A percentile compares a stretch with the other conserved stretches of the same genome.
phyloP scores from a whole-genome alignment of 2,329 filamentous ascomycete genomes.

The Sclerotinia minor region DNA sequence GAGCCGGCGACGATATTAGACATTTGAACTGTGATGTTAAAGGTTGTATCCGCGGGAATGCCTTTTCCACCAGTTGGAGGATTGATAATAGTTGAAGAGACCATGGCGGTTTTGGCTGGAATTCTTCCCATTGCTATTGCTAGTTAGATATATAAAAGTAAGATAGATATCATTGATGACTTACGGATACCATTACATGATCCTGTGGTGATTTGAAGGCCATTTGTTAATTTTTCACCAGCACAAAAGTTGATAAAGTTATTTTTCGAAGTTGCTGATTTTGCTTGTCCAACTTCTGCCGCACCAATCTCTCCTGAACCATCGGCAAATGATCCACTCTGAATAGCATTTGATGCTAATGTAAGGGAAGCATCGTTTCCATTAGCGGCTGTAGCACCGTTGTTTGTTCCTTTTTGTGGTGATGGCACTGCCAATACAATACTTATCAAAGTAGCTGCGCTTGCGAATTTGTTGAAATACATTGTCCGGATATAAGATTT shows the following conservation, averaged over 20 bases:
- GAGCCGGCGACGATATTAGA: conserved; percentile 42
- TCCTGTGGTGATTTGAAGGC: conserved; percentile 56
- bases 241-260: conserved; percentile 43
- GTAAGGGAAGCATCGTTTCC: conserved; percentile 28
- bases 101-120: conserved; percentile 40
- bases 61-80: conserved; percentile 34
- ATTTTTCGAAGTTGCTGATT: conserved; percentile 38
- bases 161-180: conserved; percentile 22
- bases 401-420: conserved; percentile 21
- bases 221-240: conserved; percentile 56
- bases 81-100: conserved; percentile 39
- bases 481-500: conserved; percentile 20
- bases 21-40: conserved; percentile 43
- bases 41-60: conserved; percentile 37
- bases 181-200: conserved; percentile 57
- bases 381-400: conserved; percentile 8
- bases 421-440: conserved; percentile 31
- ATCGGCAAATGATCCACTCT: conserved; percentile 38
- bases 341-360: conserved; percentile 35
- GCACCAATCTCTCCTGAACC: conserved; percentile 35
- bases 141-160: conserved; percentile 17
- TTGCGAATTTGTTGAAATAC: conserved; percentile 35
- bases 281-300: conserved; percentile 35
- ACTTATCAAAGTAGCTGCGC: conserved; percentile 35
- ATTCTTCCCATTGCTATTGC: conserved; percentile 43